Conservation (phyloP, 176 grass and related monocot genomes). For the Ananas comosus region DNA sequence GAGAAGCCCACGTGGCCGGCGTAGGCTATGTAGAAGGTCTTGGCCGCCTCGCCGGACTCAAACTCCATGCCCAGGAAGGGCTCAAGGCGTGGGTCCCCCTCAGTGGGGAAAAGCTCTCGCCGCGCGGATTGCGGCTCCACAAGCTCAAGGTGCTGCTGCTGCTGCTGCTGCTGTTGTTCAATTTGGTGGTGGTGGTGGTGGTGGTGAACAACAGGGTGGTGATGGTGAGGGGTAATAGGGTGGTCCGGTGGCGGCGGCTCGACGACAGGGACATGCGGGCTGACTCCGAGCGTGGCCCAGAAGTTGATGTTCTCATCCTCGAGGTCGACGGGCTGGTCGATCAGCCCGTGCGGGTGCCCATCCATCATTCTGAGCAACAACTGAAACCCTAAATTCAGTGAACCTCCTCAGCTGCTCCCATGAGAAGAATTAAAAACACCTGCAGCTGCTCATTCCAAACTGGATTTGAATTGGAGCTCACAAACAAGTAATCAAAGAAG, state of each 20-base stretch:
- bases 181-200: conserved; percentile 24
- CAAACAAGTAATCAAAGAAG: conserved; percentile 1
- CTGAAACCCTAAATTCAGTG: neutral
- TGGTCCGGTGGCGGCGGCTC: conserved; percentile 13
- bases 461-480: neutral
- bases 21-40: conserved; percentile 94
- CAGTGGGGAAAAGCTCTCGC: conserved; percentile 54
- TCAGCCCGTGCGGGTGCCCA: conserved; percentile 35
- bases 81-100: conserved; percentile 48
- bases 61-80: conserved; percentile 90
- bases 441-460: no score
- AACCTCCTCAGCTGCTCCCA: neutral
- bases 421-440: neutral
- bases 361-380: conserved; percentile 41
- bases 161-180: conserved; percentile 18
- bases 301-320: conserved; percentile 99
- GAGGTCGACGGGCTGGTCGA: conserved; percentile 65
- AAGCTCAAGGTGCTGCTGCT: conserved; percentile 34
- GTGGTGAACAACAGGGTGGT: conserved; percentile 12
- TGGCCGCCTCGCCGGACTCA: conserved; percentile 78
- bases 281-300: conserved; percentile 79
- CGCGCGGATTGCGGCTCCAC: conserved; percentile 40
- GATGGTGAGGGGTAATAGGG: neutral
- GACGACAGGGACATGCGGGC: conserved; percentile 52
- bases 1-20: conserved; percentile 74